phyloP scores from a whole-genome alignment of 345 rosid species.

The Rhodamnia rubescens region DNA sequence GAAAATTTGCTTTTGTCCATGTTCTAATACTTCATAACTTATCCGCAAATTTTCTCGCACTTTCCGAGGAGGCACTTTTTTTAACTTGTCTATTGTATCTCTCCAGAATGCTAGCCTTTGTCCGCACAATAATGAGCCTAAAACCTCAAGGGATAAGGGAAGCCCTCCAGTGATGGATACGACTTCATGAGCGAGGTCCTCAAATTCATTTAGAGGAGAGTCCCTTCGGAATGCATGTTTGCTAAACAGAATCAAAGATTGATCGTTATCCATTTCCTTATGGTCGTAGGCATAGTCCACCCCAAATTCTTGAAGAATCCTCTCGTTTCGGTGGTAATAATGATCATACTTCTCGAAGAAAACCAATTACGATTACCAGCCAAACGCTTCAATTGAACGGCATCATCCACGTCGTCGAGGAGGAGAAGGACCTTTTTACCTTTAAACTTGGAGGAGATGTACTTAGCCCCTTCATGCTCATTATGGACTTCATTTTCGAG shows the following conservation, averaged over 20 bases:
- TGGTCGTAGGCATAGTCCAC: background rate
- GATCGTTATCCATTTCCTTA: rapidly evolving
- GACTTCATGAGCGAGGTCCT: background rate
- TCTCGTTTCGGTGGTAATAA: background rate
- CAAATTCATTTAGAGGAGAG: background rate
- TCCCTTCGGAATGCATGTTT: background rate
- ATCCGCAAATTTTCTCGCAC: background rate
- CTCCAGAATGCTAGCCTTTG: rapidly evolving
- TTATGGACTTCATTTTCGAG: too few relatives aligned
- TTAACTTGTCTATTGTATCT: background rate
- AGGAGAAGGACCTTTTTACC: too few relatives aligned
- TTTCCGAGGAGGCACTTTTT: rapidly evolving
- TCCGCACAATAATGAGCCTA: background rate
- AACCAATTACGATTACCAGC: background rate
- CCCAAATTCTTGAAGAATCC: rapidly evolving
- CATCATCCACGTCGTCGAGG: background rate
- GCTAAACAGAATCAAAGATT: background rate
- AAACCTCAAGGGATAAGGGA: background rate
- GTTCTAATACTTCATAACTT: background rate
- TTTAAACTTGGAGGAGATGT: too few relatives aligned
- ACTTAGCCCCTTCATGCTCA: too few relatives aligned
- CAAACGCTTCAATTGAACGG: background rate
- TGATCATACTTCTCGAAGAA: background rate
- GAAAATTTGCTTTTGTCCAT: background rate
- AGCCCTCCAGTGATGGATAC: background rate